These are phyloP conservation scores for Mycena amicta DNA, from an alignment of 768 basidiomycete genomes.

Conservation along the genomic window DNA sequence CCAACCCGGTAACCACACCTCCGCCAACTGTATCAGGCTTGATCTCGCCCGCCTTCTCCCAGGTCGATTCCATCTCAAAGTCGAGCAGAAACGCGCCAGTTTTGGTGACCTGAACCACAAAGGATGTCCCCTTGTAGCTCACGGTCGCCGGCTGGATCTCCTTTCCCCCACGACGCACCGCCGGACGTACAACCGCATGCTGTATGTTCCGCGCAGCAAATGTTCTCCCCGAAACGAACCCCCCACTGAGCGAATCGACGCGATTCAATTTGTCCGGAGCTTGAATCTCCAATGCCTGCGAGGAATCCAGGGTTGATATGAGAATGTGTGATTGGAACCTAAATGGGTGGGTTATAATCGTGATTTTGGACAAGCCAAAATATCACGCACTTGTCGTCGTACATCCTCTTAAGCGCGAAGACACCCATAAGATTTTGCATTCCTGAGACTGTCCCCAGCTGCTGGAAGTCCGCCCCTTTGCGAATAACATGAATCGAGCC, in stretches of 20 bases:
- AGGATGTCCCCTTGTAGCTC: constrained; percentile 47
- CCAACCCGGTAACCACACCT: constrained; percentile 28
- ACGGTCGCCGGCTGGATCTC: background rate
- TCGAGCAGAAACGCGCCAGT: constrained; percentile 57
- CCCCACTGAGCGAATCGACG: constrained; percentile 37
- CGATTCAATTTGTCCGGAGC: constrained; percentile 44
- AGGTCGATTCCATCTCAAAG: constrained; percentile 47
- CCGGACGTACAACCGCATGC: background rate
- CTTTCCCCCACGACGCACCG: background rate
- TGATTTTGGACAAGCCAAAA: too few relatives aligned
- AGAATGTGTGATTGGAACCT: constrained; percentile 62
- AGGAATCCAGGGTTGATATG: constrained; percentile 59
- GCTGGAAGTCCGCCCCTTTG: constrained; percentile 80
- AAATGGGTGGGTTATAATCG: too few relatives aligned
- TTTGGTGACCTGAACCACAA: constrained; percentile 74
- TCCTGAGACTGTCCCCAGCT: constrained; percentile 59
- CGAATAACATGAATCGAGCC: constrained; percentile 79
- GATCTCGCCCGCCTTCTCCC: constrained; percentile 46
- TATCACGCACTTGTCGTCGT: constrained; percentile 56
- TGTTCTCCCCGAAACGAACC: constrained; percentile 56
- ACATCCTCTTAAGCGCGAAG: constrained; percentile 59
- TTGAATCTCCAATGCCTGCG: constrained; percentile 56
- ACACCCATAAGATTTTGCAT: constrained; percentile 57
- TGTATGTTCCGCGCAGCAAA: constrained; percentile 63
- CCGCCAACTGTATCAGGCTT: constrained; percentile 23